Evolutionary conservation across 768 basidiomycete species (phyloP).

Genomic region (Panaeolus cyanescens): DNA sequence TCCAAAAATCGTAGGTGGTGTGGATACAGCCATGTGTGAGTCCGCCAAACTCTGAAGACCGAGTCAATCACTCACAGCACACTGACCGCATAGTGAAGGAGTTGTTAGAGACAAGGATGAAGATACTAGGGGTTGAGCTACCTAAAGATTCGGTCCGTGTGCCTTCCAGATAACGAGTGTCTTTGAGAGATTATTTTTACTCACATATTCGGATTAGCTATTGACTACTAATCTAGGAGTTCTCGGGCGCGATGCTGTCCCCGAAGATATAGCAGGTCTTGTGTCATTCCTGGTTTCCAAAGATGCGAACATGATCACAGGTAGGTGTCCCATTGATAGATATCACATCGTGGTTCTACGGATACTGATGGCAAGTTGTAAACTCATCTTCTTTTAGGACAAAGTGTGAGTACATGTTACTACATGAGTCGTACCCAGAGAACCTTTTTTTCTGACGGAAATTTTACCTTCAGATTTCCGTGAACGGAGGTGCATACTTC

Average conservation of each 20-base stretch:
- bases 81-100: background rate
- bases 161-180: background rate
- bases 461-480: conserved; percentile 3
- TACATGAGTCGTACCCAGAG: background rate
- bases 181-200: background rate
- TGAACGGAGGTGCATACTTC: conserved; percentile 11
- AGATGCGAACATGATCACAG: conserved; percentile 37
- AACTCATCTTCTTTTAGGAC: background rate
- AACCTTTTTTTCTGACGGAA: background rate
- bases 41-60: background rate
- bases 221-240: background rate
- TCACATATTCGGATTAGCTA: background rate
- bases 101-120: background rate
- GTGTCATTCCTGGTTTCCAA: conserved; percentile 39
- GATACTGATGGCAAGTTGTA: too few species aligned
- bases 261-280: conserved; percentile 36
- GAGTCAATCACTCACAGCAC: background rate
- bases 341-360: background rate
- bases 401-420: conserved; percentile 4
- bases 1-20: conserved; percentile 7
- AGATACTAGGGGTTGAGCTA: background rate
- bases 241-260: conserved; percentile 14
- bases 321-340: conserved; percentile 10
- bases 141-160: background rate
- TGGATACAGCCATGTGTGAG: conserved; percentile 17